These are phyloP conservation scores for Leccinum obscurum DNA, from an alignment of 768 basidiomycete species.

Conservation along the genomic window DNA sequence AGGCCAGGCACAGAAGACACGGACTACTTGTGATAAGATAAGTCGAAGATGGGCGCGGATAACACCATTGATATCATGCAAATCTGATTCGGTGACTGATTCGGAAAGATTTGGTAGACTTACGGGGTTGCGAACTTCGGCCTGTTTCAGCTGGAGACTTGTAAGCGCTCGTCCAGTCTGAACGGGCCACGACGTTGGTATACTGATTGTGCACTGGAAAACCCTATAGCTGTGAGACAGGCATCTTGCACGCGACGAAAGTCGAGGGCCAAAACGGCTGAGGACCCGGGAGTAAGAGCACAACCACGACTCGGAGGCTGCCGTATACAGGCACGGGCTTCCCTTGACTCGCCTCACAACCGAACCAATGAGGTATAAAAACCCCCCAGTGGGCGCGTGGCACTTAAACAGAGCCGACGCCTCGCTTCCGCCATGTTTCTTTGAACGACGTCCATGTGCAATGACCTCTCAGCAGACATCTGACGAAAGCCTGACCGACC, in stretches of 20 bases:
- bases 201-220: no score
- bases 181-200: no score
- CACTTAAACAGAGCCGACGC: slow-evolving; percentile 19
- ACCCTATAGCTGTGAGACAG: no score
- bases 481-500: slow-evolving; percentile 8
- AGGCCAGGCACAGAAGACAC: background rate
- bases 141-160: no score
- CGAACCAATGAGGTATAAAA: background rate
- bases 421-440: background rate
- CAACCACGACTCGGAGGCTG: no score
- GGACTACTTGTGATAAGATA: background rate
- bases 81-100: background rate
- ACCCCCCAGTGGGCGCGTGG: background rate
- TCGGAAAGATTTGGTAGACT: no score
- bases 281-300: no score
- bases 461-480: slow-evolving; percentile 11
- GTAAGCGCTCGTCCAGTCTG: no score
- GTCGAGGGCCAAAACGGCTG: no score
- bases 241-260: no score
- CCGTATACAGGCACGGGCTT: no score
- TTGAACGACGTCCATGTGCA: background rate
- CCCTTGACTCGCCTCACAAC: background rate
- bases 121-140: no score
- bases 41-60: background rate
- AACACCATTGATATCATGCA: background rate